Percentiles rank a stretch among this genome's conserved stretches.
phyloP scores from a whole-genome alignment of 2,329 filamentous ascomycete species.

The Pyrenophora tritici-repentis region DNA sequence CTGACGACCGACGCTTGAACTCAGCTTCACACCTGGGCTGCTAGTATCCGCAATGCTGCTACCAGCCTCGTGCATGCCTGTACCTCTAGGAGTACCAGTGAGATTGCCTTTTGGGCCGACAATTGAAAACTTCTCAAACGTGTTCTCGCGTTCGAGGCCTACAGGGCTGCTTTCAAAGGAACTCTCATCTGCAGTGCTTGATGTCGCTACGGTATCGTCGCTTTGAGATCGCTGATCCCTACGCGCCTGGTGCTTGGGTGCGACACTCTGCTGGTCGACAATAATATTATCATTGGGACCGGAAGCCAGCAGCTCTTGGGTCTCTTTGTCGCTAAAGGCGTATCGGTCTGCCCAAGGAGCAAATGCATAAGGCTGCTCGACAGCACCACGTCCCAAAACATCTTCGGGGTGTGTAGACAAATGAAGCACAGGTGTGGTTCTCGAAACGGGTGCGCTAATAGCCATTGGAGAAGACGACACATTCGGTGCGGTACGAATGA shows the following conservation, averaged over 20 bases:
- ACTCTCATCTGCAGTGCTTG: constrained; percentile 11
- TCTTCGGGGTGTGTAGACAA: constrained; percentile 2
- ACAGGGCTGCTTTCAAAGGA: neutral
- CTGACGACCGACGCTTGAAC: constrained; percentile 23
- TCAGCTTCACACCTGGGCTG: constrained; percentile 35
- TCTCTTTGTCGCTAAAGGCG: constrained; percentile 40
- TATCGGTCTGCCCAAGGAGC: constrained; percentile 29
- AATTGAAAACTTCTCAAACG: constrained; percentile 42
- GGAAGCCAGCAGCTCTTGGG: constrained; percentile 41
- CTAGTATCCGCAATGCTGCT: constrained; percentile 48
- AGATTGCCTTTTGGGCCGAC: constrained; percentile 45
- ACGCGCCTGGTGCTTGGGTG: neutral
- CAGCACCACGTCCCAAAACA: constrained; percentile 1
- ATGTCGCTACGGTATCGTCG: neutral
- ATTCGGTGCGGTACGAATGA: constrained; percentile 13
- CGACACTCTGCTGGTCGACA: constrained; percentile 23
- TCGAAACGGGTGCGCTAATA: constrained; percentile 21
- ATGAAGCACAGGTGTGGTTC: constrained; percentile 25
- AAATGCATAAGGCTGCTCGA: constrained; percentile 21
- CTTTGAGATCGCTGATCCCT: constrained; percentile 6
- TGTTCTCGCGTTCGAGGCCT: constrained; percentile 34
- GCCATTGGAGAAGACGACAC: constrained; percentile 6
- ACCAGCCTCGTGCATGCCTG: constrained; percentile 43
- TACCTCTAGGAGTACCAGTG: constrained; percentile 45
- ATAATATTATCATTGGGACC: constrained; percentile 46